phyloP scores from a whole-genome alignment of 345 rosid species.

The Corymbia maculata region DNA sequence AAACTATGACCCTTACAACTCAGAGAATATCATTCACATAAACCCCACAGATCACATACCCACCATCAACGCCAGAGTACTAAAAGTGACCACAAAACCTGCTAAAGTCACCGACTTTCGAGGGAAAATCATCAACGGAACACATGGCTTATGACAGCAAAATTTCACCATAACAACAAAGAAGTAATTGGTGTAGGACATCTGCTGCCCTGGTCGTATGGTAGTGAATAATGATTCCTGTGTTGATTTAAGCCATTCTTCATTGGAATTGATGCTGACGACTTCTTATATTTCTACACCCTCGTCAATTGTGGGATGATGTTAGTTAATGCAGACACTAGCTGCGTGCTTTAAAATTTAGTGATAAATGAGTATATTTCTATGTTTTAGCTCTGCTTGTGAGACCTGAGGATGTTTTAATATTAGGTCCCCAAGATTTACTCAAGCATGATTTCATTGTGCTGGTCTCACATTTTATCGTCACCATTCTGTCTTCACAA shows the following conservation, averaged over 20 bases:
- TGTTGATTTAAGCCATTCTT: neutral
- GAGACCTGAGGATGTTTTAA: neutral
- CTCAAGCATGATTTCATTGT: neutral
- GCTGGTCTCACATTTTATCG: neutral
- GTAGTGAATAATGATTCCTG: neutral
- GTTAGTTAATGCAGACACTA: too few relatives aligned
- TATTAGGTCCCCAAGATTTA: neutral
- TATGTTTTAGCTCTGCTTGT: neutral
- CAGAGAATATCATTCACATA: too few relatives aligned
- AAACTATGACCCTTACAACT: too few relatives aligned
- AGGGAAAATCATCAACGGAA: too few relatives aligned
- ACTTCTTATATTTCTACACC: neutral
- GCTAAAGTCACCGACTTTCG: too few relatives aligned
- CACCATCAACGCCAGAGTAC: too few relatives aligned
- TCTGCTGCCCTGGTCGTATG: neutral
- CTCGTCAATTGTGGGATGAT: neutral
- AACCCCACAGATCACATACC: too few relatives aligned
- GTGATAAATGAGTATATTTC: neutral
- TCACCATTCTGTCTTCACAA: neutral
- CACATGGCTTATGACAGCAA: too few relatives aligned
- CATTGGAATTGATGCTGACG: neutral
- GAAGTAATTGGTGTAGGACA: neutral
- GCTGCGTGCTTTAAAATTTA: too few relatives aligned
- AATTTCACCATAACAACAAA: too few relatives aligned
- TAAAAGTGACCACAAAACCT: too few relatives aligned